Base-by-base conservation (phyloP, 768 basidiomycete genomes). In the Hericium alpestre region DNA sequence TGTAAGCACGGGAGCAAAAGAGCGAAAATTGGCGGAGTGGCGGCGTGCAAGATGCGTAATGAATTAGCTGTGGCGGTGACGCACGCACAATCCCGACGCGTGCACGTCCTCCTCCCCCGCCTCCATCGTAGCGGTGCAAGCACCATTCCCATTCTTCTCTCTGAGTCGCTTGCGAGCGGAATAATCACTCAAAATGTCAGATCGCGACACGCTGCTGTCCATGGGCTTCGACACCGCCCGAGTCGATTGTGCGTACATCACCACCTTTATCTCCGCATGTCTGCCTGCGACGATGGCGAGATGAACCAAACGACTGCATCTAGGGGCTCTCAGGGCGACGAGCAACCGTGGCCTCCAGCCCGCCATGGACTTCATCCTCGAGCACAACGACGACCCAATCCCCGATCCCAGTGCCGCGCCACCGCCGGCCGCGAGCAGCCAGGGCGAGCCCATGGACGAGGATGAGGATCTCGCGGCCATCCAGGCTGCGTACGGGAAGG, bases 271-370 rank as follows among this genome's bases (percentile, higher is more conserved):
- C 49, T 12, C 49, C 22, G 22, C 49, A 37, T 59, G 53, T 61
- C 18, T 25, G 18, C 49, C 52, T 25, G 12, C 49, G 32, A 46
- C 52, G 37, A n/a, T 38, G 11, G 50, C 38, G 41, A 54, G 13
- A 49, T 20, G 49, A 49, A 51, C 38, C 6, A 22, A 10, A 51
- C 22, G 22, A 2, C 12, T 37, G 18, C 27, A 47, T 61, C 52
- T 64, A 95, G 93, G 93, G 93, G 93, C 93, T 4, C 70, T 95
- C 58, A 86, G 85, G 63, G 89, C 90, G 5, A 96, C 93, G 9
- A 79, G 76, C 38, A 83, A 83, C 63, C 80, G 87, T 27, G 95
- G 93, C 3, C 74, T 98, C 0, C 94, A 96, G 67, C 87, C 86
- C 7, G 89, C 88, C 20, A 89, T 93, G 87, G 93, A 96, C 65